Conservation (phyloP, 306 rosid genomes). For the Biancaea sappan region DNA sequence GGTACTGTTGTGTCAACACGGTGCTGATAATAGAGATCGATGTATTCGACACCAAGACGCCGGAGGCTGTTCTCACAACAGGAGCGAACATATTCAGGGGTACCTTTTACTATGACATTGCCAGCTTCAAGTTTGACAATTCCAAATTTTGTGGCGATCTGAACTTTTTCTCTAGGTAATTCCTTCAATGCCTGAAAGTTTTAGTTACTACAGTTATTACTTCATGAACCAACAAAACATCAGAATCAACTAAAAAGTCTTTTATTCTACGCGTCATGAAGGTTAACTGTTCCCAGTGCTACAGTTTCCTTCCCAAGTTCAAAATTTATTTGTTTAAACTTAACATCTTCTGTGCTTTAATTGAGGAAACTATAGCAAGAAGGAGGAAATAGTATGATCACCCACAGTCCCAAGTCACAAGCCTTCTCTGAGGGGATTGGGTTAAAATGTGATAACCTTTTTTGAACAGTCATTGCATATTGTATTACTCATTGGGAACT, state of each 20-base stretch:
- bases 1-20: constrained; percentile 74
- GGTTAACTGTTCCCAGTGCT: neutral
- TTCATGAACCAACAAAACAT: neutral
- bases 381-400: neutral
- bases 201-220: neutral
- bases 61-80: constrained; percentile 76
- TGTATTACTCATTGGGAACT: too few relatives aligned
- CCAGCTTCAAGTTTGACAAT: constrained; percentile 35
- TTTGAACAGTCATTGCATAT: too few relatives aligned
- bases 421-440: too few relatives aligned
- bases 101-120: constrained; percentile 55
- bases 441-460: too few relatives aligned
- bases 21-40: constrained; percentile 88
- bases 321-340: neutral
- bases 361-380: neutral
- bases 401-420: too few relatives aligned
- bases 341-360: neutral
- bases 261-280: too few relatives aligned
- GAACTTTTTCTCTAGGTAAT: constrained; percentile 72
- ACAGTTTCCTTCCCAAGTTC: neutral
- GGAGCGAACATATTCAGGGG: constrained; percentile 82
- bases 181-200: constrained; percentile 61
- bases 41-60: constrained; percentile 72
- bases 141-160: constrained; percentile 87
- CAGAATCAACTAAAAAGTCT: neutral